These are phyloP conservation scores for Batkoa obscura DNA, from an alignment of 371 early-diverging fungal genomes.

Conservation along the genomic window DNA sequence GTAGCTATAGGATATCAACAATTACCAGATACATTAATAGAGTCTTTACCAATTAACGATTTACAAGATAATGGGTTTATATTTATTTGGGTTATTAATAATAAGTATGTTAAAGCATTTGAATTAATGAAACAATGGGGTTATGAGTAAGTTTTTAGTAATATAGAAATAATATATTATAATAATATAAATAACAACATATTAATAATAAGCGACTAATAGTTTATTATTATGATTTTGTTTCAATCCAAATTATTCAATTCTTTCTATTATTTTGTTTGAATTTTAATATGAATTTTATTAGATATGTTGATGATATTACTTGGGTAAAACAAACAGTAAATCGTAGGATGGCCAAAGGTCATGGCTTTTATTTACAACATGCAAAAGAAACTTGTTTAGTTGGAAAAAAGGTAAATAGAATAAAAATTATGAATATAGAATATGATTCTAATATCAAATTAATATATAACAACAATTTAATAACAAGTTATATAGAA, in stretches of 20 bases:
- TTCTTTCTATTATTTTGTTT: no score
- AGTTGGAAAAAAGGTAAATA: conserved; percentile 57
- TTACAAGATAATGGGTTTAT: conserved; percentile 74
- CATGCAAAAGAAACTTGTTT: conserved; percentile 93
- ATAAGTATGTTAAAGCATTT: conserved; percentile 83
- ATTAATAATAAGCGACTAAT: no score
- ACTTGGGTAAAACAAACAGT: conserved; percentile 93
- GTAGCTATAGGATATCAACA: conserved; percentile 87
- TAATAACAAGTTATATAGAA: no score
- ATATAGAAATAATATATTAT: neutral
- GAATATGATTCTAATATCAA: neutral
- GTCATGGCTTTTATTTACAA: conserved; percentile 87
- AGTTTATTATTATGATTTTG: neutral
- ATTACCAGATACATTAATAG: conserved; percentile 77
- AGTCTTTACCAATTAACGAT: conserved; percentile 67
- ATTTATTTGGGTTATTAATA: conserved; percentile 93
- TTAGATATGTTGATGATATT: conserved; percentile 74
- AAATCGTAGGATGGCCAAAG: conserved; percentile 86
- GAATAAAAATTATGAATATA: neutral
- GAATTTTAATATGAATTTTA: no score
- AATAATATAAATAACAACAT: no score
- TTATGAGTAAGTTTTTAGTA: conserved; percentile 32
- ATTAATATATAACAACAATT: no score
- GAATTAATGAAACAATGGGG: conserved; percentile 88
- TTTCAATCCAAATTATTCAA: no score